Evolutionary conservation across 306 rosid genomes (phyloP).

Genomic region (Quercus robur): DNA sequence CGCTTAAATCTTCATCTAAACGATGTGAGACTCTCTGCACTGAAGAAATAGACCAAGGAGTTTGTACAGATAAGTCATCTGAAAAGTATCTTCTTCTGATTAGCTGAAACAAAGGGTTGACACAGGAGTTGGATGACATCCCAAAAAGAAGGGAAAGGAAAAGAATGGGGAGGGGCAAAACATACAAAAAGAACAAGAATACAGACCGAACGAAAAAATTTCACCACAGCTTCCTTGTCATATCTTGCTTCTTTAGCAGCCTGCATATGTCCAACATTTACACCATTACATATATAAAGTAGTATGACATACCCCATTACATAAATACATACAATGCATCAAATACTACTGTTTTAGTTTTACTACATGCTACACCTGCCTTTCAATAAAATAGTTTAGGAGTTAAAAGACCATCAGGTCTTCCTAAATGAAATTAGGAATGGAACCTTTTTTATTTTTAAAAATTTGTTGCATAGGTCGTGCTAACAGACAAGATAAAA

Average conservation of each 20-base stretch:
- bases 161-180: background rate
- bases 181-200: conserved; percentile 12
- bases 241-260: conserved; percentile 94
- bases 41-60: conserved; percentile 69
- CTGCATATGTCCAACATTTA: conserved; percentile 42
- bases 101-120: conserved; percentile 52
- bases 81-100: conserved; percentile 91
- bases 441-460: too few species aligned
- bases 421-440: too few species aligned
- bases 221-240: conserved; percentile 91
- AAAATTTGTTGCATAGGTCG: too few species aligned
- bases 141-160: background rate
- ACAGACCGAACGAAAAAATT: conserved; percentile 84
- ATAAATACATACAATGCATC: background rate
- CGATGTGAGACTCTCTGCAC: conserved; percentile 55
- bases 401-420: background rate
- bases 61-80: conserved; percentile 63
- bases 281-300: background rate
- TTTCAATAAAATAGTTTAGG: background rate
- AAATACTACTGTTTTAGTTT: background rate
- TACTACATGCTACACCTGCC: too few species aligned
- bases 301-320: too few species aligned
- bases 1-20: conserved; percentile 64
- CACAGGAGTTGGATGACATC: conserved; percentile 28
- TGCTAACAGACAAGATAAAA: too few species aligned